Conservation (phyloP, 176 grass and related monocot genomes). For the Hyparrhenia diplandra region DNA sequence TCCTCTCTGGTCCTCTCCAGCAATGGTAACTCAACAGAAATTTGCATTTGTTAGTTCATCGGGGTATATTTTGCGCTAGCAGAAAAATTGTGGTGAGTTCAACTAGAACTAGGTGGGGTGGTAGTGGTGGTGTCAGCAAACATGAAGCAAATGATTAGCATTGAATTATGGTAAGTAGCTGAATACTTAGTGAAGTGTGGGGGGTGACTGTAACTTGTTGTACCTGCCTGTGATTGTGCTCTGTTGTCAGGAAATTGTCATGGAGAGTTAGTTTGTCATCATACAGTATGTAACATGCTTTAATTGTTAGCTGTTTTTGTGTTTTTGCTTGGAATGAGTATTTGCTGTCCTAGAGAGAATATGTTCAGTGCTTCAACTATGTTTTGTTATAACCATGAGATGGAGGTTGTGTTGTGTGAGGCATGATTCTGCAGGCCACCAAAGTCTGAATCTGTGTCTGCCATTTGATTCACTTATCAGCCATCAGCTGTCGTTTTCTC, state of each 20-base stretch:
- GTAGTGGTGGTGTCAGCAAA: neutral
- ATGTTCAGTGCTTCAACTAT: neutral
- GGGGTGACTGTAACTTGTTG: neutral
- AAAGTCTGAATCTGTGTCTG: no score
- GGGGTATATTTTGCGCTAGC: neutral
- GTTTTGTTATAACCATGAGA: no score
- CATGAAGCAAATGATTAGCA: no score
- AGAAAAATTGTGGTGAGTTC: slow-evolving; percentile 16
- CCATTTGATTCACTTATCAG: no score
- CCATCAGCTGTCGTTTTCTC: no score
- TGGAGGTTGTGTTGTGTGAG: no score
- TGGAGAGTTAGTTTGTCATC: neutral
- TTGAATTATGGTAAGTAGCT: neutral
- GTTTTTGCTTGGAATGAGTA: neutral
- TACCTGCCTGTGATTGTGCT: neutral
- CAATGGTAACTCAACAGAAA: neutral
- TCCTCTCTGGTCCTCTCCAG: no score
- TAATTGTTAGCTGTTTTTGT: neutral
- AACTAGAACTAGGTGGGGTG: neutral
- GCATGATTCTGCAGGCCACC: no score
- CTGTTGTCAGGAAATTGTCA: neutral
- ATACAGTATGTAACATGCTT: neutral
- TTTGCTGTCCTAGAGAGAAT: neutral
- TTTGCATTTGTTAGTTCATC: neutral
- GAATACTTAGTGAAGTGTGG: neutral